Conservation (phyloP, 495 filamentous ascomycete species). For the Xylaria intraflava region DNA sequence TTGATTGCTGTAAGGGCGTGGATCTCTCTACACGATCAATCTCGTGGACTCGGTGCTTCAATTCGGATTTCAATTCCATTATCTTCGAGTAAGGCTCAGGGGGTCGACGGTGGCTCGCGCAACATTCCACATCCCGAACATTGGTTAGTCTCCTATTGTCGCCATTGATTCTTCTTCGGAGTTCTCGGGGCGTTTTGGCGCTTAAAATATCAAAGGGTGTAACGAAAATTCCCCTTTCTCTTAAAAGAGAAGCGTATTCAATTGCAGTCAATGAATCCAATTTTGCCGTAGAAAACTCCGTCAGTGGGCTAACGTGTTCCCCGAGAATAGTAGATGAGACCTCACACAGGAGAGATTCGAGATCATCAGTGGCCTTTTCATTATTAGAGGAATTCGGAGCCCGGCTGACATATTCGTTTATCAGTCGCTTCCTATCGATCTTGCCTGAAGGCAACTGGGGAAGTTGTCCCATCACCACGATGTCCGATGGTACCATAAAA, state of each 20-base stretch:
- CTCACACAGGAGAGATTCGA: slow-evolving; percentile 43
- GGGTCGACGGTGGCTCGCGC: neutral
- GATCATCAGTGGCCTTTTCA: slow-evolving; percentile 25
- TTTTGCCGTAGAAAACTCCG: slow-evolving; percentile 48
- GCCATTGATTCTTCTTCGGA: slow-evolving; percentile 5
- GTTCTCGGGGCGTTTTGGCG: slow-evolving; percentile 34
- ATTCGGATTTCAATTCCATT: slow-evolving; percentile 14
- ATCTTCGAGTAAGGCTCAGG: neutral
- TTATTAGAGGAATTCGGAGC: neutral
- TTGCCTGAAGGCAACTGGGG: slow-evolving; percentile 76
- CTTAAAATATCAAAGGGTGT: slow-evolving; percentile 52
- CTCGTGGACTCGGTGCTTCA: slow-evolving; percentile 18
- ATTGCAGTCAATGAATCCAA: slow-evolving; percentile 72
- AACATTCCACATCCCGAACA: neutral
- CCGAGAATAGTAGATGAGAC: slow-evolving; percentile 44
- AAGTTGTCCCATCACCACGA: slow-evolving; percentile 53
- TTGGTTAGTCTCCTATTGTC: neutral
- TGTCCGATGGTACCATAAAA: slow-evolving; percentile 71
- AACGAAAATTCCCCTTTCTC: slow-evolving; percentile 43
- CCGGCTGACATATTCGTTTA: slow-evolving; percentile 44
- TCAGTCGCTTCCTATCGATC: slow-evolving; percentile 59
- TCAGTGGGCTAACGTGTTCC: slow-evolving; percentile 27
- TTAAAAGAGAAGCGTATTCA: slow-evolving; percentile 53
- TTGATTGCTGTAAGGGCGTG: slow-evolving; percentile 66
- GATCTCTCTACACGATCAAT: slow-evolving; percentile 53